Evolutionary conservation across 805 yeast species (phyloP), one percentile per base, ranked within the genome.

Genomic region (Teunomyces pallodes): DNA sequence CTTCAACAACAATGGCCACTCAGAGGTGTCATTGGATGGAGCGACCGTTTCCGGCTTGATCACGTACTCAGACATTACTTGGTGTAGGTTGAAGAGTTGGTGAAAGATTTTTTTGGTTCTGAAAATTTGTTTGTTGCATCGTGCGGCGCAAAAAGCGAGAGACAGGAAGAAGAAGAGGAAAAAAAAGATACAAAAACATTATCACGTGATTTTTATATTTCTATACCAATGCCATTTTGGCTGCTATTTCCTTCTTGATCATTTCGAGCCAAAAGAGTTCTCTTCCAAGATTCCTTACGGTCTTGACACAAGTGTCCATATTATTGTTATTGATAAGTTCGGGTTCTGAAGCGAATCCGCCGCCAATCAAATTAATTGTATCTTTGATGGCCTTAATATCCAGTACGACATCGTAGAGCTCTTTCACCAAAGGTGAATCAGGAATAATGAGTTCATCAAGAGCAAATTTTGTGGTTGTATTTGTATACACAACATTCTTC

Each of bases 1-100:
- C 70, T 94, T 94, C 69, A 94, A 78, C 60, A 94, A 78, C 61
- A 94, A 79, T 29, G 99, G 99, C 98, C 98, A 94, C 59, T 87
- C 89, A 50, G 95, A 83, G 50, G 98, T 86, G 71, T 91, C 94
- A 57, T 83, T 83, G 33, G 91, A 74, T 36, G 96, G 87, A 50
- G 84, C 79, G 54, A 83, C 79, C 57, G 79, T 76, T 69, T 89
- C 96, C 51, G 98, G 98, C 80, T 89, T 90, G 74, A 91, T 91
- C 70, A 86, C 78, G 66, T 74, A 84, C 61, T 84, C 83, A 52
- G 86, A 77, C 87, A 83, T 32, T 83, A 48, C 48, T 54, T n/a
- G 38, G 14, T 26, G 26, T 32, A 27, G 24, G 41, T 17, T 46
- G 51, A 26, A 17, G 44, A 41, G 41, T 40, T 40, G 43, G 43